Percentiles rank a stretch among this genome's conserved stretches.
phyloP scores from a whole-genome alignment of 1,139 yeast genomes.

The Sporopachydermia cereana region DNA sequence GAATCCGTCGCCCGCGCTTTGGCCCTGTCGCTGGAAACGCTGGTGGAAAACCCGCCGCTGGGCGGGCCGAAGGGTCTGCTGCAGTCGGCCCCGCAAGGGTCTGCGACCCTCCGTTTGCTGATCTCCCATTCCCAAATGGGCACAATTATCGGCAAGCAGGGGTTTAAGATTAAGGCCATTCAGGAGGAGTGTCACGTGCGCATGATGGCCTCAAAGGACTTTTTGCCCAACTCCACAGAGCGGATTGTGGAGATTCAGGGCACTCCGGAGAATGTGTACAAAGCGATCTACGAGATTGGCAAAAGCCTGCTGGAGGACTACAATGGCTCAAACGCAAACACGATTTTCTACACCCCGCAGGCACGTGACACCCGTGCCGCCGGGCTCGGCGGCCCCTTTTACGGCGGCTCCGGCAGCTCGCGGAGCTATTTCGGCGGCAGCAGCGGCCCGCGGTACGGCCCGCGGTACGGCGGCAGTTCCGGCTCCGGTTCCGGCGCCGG shows the following conservation, averaged over 20 bases:
- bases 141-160: constrained; percentile 78
- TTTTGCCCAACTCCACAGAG: constrained; percentile 75
- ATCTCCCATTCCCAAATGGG: constrained; percentile 88
- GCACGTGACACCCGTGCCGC: constrained; percentile 21
- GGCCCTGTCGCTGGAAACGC: constrained; percentile 58
- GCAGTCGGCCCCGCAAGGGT: constrained; percentile 38
- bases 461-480: constrained; percentile 7
- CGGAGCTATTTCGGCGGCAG: constrained; percentile 14
- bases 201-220: constrained; percentile 82
- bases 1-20: constrained; percentile 65
- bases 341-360: constrained; percentile 54
- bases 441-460: constrained; percentile 10
- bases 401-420: neutral
- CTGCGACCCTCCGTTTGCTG: constrained; percentile 53
- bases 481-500: neutral
- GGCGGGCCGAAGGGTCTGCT: constrained; percentile 40
- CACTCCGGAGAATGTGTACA: constrained; percentile 48
- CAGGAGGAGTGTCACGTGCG: constrained; percentile 62
- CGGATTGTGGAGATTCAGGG: constrained; percentile 87
- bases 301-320: constrained; percentile 69
- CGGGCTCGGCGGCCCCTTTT: constrained; percentile 11
- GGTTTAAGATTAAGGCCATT: constrained; percentile 68
- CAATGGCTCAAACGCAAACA: constrained; percentile 41
- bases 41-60: constrained; percentile 28
- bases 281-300: constrained; percentile 50